Evolutionary conservation across 257 asterid genomes (phyloP).

Genomic region (Fraxinus anomala): DNA sequence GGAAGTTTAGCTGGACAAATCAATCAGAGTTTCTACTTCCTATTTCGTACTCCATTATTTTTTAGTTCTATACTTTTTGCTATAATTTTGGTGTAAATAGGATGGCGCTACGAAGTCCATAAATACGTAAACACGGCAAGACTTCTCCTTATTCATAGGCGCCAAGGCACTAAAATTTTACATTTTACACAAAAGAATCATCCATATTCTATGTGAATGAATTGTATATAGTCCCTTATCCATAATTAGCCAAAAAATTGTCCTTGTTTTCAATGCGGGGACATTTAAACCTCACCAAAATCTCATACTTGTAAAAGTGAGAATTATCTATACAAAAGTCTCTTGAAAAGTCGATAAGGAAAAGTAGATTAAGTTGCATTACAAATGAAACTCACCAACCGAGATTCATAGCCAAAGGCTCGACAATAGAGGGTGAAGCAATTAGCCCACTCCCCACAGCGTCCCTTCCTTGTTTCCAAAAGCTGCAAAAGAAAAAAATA

Average conservation of each 20-base stretch:
- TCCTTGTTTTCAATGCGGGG: neutral
- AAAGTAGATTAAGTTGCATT: slow-evolving; percentile 12
- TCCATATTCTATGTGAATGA: neutral
- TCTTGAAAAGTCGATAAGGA: neutral
- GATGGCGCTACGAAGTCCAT: neutral
- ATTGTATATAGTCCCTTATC: neutral
- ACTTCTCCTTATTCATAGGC: neutral
- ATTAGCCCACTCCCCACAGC: slow-evolving; percentile 99
- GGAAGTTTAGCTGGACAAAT: neutral
- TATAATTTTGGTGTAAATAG: neutral
- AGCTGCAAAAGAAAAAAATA: slow-evolving; percentile 56
- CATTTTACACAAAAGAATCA: neutral
- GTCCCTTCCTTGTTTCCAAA: slow-evolving; percentile 87
- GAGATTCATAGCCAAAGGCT: slow-evolving; percentile 90
- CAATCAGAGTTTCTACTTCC: neutral
- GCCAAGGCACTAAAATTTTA: neutral
- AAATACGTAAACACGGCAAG: neutral
- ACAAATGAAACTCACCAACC: slow-evolving; percentile 59
- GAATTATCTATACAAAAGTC: neutral
- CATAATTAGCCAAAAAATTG: neutral
- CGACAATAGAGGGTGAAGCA: slow-evolving; percentile 95
- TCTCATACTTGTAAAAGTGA: slow-evolving; percentile 1
- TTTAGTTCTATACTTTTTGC: neutral
- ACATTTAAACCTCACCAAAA: neutral
- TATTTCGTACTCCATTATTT: neutral